These are phyloP conservation scores for Cetraspora pellucida DNA, from an alignment of 192 early-diverging fungal genomes.

Conservation along the genomic window DNA sequence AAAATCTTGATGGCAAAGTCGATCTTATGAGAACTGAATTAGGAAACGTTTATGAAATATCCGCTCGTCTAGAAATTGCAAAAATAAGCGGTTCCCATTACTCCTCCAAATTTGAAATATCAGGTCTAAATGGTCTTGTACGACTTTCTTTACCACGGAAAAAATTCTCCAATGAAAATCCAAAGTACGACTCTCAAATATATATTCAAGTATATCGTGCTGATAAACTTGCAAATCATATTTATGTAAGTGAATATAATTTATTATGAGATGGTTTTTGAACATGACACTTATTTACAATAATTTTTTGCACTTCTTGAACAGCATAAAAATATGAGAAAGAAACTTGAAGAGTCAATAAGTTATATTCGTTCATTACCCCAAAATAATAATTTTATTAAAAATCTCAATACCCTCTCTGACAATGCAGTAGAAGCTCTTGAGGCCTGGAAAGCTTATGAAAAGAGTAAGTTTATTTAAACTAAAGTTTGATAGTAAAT, in stretches of 20 bases:
- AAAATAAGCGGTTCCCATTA: conserved; percentile 10
- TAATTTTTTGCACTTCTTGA: conserved; percentile 15
- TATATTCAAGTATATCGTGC: background rate
- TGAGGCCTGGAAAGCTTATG: background rate
- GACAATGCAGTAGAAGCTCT: background rate
- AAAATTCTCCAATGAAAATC: background rate
- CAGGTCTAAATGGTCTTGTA: background rate
- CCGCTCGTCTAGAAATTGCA: conserved; percentile 6
- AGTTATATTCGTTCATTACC: background rate
- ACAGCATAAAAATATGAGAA: conserved; percentile 4
- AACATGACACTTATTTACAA: background rate
- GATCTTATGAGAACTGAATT: conserved; percentile 8
- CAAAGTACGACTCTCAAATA: background rate
- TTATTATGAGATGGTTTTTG: conserved; percentile 3
- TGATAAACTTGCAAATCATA: background rate
- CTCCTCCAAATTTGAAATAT: conserved; percentile 2
- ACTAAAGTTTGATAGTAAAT: conserved; percentile 6
- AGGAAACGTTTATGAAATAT: conserved; percentile 9
- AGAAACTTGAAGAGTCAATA: background rate
- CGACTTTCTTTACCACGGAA: conserved; percentile 5
- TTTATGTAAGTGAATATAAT: conserved; percentile 22
- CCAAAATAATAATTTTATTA: background rate
- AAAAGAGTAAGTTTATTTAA: conserved; percentile 24
- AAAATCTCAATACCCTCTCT: background rate
- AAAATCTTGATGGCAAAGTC: background rate